A percentile compares a stretch with the other conserved stretches of the same genome.
Conservation (phyloP, 352 stramenopile species). For the Phytophthora syringae region DNA sequence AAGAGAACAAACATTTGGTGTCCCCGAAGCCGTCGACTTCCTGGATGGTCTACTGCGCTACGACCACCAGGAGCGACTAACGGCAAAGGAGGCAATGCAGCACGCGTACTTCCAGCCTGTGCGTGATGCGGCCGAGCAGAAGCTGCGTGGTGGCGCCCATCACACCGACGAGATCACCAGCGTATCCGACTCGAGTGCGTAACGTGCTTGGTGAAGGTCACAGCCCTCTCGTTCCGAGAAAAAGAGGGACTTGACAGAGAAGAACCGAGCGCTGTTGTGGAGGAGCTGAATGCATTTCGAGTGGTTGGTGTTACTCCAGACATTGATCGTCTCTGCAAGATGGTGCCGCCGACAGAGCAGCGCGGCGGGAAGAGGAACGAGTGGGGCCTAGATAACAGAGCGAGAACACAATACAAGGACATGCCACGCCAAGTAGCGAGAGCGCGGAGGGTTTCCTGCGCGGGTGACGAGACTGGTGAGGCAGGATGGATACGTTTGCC, state of each 20-base stretch:
- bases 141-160: constrained; percentile 55
- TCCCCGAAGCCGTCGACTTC: constrained; percentile 97
- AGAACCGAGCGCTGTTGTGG: constrained; percentile 19
- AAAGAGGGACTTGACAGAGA: constrained; percentile 18
- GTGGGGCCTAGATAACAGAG: constrained; percentile 39
- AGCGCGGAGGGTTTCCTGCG: constrained; percentile 23
- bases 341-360: constrained; percentile 21
- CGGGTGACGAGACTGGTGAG: constrained; percentile 31
- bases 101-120: constrained; percentile 98
- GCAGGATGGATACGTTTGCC: constrained; percentile 33
- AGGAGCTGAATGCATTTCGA: constrained; percentile 25
- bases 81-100: constrained; percentile 98
- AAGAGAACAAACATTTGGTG: constrained; percentile 98
- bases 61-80: constrained; percentile 98
- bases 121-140: constrained; percentile 76
- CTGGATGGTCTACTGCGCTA: constrained; percentile 87
- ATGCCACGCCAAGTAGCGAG: constrained; percentile 27
- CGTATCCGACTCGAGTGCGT: constrained; percentile 79
- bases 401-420: constrained; percentile 44
- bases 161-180: constrained; percentile 78
- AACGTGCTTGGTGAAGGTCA: constrained; percentile 34
- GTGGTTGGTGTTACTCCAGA: constrained; percentile 4
- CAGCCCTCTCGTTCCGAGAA: constrained; percentile 16
- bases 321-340: constrained; percentile 23
- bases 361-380: constrained; percentile 12